phyloP scores from a whole-genome alignment of 2,329 filamentous ascomycete genomes.

The Pyricularia grisea region DNA sequence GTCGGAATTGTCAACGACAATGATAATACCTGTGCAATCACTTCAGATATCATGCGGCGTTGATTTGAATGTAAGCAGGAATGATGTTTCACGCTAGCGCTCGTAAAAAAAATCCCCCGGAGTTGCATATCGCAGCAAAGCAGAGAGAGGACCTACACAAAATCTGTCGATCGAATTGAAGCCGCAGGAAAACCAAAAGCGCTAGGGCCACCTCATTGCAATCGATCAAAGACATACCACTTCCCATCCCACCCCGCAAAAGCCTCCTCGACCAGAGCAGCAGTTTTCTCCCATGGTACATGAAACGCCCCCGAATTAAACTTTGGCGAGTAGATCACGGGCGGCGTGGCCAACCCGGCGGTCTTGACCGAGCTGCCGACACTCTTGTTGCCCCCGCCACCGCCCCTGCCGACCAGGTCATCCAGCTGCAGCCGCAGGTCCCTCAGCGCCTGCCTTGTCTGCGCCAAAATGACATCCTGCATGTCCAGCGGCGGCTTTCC shows the following conservation, averaged over 20 bases:
- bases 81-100: no score
- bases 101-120: no score
- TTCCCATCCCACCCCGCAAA: conserved; percentile 4
- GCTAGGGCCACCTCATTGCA: not conserved
- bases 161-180: not conserved
- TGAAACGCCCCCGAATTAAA: conserved; percentile 15
- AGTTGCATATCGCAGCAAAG: no score
- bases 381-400: not conserved
- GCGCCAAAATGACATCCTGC: conserved; percentile 8
- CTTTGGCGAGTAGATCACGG: conserved; percentile 12
- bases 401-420: not conserved
- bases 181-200: not conserved
- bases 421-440: conserved; percentile 10
- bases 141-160: not conserved
- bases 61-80: no score
- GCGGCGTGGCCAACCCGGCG: not conserved
- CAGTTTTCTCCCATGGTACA: conserved; percentile 14
- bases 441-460: conserved; percentile 11
- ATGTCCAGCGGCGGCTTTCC: conserved; percentile 12
- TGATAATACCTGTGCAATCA: no score
- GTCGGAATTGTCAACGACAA: no score
- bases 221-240: conserved; percentile 1
- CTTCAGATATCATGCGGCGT: no score
- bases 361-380: not conserved
- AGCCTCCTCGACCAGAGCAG: not conserved